A percentile compares a stretch with the other conserved stretches of the same genome.
Conservation (phyloP, 163 green algal genomes). For the Volvox carteri region DNA sequence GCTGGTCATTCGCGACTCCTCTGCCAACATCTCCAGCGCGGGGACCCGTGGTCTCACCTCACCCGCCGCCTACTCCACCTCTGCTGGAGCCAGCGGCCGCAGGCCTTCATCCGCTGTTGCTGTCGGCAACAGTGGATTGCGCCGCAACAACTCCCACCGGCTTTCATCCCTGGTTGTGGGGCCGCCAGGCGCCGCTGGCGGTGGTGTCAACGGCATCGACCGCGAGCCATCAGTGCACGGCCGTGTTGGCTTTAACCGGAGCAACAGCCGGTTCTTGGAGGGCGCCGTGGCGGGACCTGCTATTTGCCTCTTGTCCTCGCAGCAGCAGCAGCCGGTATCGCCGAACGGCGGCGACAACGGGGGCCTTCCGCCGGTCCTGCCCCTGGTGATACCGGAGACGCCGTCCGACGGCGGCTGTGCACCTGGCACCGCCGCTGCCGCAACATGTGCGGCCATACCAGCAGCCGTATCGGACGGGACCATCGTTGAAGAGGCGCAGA, state of each 20-base stretch:
- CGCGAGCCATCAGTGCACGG: background rate
- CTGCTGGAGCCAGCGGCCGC: background rate
- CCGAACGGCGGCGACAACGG: background rate
- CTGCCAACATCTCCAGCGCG: background rate
- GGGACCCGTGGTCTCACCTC: background rate
- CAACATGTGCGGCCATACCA: too few relatives aligned
- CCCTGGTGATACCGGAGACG: too few relatives aligned
- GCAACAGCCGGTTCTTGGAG: conserved; percentile 33
- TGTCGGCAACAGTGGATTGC: background rate
- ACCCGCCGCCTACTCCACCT: background rate
- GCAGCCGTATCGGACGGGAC: too few relatives aligned
- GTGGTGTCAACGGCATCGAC: background rate
- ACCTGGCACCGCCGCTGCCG: background rate
- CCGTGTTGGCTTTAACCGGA: background rate
- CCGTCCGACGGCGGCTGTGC: background rate
- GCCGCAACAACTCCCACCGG: background rate
- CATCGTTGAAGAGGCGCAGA: background rate
- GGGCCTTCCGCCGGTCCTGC: background rate
- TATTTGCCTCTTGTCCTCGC: background rate
- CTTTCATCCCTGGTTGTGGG: background rate
- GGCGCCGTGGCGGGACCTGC: conserved; percentile 35
- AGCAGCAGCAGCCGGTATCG: background rate
- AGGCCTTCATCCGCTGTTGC: background rate
- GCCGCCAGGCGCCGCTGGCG: background rate
- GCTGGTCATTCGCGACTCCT: conserved; percentile 33